Conservation (phyloP, 148 eudicot genomes). For the Persicaria maculosa region DNA sequence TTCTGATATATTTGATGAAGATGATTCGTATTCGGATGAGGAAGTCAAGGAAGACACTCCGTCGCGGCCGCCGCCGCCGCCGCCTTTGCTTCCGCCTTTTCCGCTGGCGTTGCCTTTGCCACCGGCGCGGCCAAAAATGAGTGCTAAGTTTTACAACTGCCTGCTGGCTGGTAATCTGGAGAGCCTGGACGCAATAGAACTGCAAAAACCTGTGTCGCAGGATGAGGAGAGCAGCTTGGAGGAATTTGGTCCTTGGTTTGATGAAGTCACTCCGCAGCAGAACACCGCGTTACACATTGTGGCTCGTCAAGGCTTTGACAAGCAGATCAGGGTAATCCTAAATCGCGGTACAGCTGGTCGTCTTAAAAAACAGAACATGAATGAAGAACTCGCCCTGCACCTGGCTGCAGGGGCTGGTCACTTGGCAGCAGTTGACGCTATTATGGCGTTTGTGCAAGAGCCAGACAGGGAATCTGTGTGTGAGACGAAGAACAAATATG, state of each 20-base stretch:
- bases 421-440: background rate
- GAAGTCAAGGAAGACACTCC: too few relatives aligned
- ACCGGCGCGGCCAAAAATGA: background rate
- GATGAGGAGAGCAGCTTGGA: background rate
- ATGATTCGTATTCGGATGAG: too few relatives aligned
- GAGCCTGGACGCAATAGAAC: background rate
- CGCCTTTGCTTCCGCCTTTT: too few relatives aligned
- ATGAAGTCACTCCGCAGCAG: background rate
- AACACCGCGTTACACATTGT: background rate
- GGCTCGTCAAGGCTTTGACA: background rate
- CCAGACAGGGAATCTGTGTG: background rate
- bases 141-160: background rate
- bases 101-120: too few relatives aligned
- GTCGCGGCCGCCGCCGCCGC: too few relatives aligned
- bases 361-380: background rate
- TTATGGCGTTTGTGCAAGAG: background rate
- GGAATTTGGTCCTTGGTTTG: background rate
- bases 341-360: background rate
- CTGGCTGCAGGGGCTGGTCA: slow-evolving; percentile 16
- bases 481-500: slow-evolving; percentile 11
- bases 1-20: too few relatives aligned
- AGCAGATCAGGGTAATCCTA: background rate
- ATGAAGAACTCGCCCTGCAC: slow-evolving; percentile 15
- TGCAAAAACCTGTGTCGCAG: background rate
- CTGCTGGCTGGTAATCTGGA: background rate